These are phyloP conservation scores for Suillus americanus DNA, from an alignment of 768 basidiomycete genomes.

Conservation along the genomic window DNA sequence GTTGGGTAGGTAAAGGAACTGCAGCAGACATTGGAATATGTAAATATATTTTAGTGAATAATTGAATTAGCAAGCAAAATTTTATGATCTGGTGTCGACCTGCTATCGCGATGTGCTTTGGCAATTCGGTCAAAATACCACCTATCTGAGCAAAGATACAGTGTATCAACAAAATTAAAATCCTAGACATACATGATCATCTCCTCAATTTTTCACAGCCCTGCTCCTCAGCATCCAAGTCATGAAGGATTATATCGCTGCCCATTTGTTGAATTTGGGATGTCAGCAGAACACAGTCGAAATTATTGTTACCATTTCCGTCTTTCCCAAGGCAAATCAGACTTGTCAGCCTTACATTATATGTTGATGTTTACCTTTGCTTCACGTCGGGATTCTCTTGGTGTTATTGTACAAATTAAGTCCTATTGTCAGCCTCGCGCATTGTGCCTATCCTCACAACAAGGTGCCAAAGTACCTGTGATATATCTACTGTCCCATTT, in stretches of 20 bases:
- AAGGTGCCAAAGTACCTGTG: not conserved
- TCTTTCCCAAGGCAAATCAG: not conserved
- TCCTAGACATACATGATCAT: not conserved
- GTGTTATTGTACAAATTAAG: not conserved
- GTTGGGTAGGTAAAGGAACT: no score
- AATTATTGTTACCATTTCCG: not conserved
- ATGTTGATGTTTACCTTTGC: not conserved
- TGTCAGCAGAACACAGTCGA: not conserved
- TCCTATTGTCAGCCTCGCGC: not conserved
- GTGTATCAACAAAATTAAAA: not conserved
- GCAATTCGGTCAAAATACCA: not conserved
- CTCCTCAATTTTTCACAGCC: not conserved
- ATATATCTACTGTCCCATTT: not conserved
- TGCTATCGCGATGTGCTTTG: not conserved
- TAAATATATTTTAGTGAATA: not conserved
- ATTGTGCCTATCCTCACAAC: not conserved
- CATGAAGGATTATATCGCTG: not conserved
- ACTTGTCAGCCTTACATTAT: not conserved
- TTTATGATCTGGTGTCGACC: not conserved
- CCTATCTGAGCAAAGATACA: not conserved
- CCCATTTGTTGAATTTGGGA: not conserved
- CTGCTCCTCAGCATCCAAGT: not conserved
- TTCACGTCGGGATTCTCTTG: not conserved
- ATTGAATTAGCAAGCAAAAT: not conserved
- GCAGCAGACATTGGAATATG: no score